Base-by-base conservation (phyloP, 805 yeast genomes). In the Hanseniaspora meyeri region DNA sequence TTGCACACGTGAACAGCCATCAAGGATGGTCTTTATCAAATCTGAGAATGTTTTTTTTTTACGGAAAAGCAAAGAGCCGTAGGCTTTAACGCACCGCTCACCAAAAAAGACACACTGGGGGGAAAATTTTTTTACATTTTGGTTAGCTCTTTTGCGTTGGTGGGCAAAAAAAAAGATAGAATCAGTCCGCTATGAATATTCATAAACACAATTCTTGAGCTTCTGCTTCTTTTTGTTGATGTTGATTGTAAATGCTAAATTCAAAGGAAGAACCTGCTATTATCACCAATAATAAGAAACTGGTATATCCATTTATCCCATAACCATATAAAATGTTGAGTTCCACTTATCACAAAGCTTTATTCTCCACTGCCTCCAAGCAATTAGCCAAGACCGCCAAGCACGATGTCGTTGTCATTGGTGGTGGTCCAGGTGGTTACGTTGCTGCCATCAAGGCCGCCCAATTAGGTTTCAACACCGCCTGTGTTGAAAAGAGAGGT, bases 391-490 rank as follows among this genome's bases (percentile, higher is more conserved):
- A 63, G 19, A 62, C 62, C 50, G 64, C 74, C 65, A 83, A 83
- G 67, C 93, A 87, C 69, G 97, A 93, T 67, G 80, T 93, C 56
- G 95, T 91, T 56, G 87, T 93, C 64, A 85, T 93, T 67, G 99
- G 99, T 64, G 97, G 97, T 65, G 99, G 99, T 59, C 99, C 99
- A 63, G 99, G 97, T 72, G 99, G 99, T 60, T 93, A 93, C 71
- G 93, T 93, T 65, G 97, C 97, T 57, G 98, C 99, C 66, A 93
- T 93, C 72, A 91, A 88, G 73, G 96, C 96, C 59, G 98, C 98
- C 51, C 99, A 93, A 77, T 77, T 90, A 59, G 97, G 97, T 43
- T 79, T 77, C 65, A 83, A 90, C 72, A 88, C 96, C 56, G 98
- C 97, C 38, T 93, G 98, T 79, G 76, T 93, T 62, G 99, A 93